Evolutionary conservation across 331 rosid species (phyloP), one percentile per base, ranked within the genome.

Genomic region (Erythrophleum ivorense): DNA sequence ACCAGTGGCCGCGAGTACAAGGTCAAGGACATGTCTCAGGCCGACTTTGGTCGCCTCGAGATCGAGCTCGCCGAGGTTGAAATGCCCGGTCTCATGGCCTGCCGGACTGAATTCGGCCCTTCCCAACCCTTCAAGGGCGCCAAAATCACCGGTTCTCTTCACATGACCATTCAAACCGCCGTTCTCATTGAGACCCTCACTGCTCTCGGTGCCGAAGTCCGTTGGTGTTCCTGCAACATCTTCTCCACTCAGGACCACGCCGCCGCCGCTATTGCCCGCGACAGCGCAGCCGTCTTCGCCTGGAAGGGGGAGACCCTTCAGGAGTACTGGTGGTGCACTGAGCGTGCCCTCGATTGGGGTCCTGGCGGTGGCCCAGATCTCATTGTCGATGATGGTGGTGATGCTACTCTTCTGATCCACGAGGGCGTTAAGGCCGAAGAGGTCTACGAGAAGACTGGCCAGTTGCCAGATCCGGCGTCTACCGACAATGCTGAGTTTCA

Each of bases 311-410:
- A 95, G 86, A 95, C 98, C 16, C 93, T 95, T 6, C 98, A 91
- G 86, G 98, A 95, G 84, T 93, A 93, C 85, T 93, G 98, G 98
- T 95, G 98, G 98, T 93, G 98, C 85, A 90, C 98, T 0, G 98
- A 95, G 87, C 86, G 97, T 0, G 85, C 98, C 2, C 91, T 95
- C 6, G 97, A 95, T 58, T 95, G 98, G 98, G 98, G 98, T 9
- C 89, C 98, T 0, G 82, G 75, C 0, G 98, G 98, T 0, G 98
- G 98, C 0, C 98, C 98, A 0, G 98, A 95, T 65, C 96, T 95
- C 48, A 91, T 95, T 43, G 98, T 95, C 8, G 98, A 95, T 10
- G 98, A 95, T 8, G 98, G 98, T 0, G 98, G 98, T n/a, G 98
- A 95, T 69, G 87, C 92, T 3, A 93, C 98, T 0, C 76, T 95